Percentiles rank a stretch among this genome's conserved stretches.
Evolutionary conservation across 2,329 filamentous ascomycete genomes (phyloP).

Genomic region (Arthrinium puccinioides): DNA sequence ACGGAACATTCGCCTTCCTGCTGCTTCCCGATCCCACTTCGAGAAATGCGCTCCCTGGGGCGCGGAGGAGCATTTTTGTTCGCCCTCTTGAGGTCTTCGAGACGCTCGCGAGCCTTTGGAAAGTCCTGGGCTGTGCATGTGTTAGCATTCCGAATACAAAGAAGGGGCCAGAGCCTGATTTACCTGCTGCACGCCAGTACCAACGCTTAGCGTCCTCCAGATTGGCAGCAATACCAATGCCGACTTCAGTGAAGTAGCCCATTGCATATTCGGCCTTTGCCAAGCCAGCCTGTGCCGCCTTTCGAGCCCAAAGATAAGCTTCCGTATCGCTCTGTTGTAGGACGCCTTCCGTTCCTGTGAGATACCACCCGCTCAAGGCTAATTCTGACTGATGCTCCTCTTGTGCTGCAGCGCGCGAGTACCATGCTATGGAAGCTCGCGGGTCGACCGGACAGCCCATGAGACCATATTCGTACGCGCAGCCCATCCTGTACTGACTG

Average conservation of each 20-base stretch:
- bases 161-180: slow-evolving; percentile 32
- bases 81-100: slow-evolving; percentile 83
- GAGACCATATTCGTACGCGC: slow-evolving; percentile 82
- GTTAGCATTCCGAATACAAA: slow-evolving; percentile 16
- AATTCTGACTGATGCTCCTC: slow-evolving; percentile 91
- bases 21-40: slow-evolving; percentile 74
- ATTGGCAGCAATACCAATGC: slow-evolving; percentile 80
- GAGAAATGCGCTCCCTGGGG: slow-evolving; percentile 69
- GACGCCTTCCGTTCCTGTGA: slow-evolving; percentile 84
- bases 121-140: slow-evolving; percentile 73
- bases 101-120: slow-evolving; percentile 81
- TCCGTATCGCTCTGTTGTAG: slow-evolving; percentile 90
- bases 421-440: slow-evolving; percentile 84
- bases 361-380: slow-evolving; percentile 83
- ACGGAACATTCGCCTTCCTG: slow-evolving; percentile 83
- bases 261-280: slow-evolving; percentile 97
- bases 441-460: slow-evolving; percentile 79
- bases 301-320: slow-evolving; percentile 93
- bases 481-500: slow-evolving; percentile 83
- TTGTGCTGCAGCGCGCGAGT: slow-evolving; percentile 82
- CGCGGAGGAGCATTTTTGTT: slow-evolving; percentile 67
- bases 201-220: slow-evolving; percentile 94
- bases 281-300: slow-evolving; percentile 79
- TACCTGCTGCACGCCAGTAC: slow-evolving; percentile 96
- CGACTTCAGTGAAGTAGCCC: slow-evolving; percentile 94